Conservation (phyloP, 176 grass and related monocot genomes). For the Zoysia japonica region DNA sequence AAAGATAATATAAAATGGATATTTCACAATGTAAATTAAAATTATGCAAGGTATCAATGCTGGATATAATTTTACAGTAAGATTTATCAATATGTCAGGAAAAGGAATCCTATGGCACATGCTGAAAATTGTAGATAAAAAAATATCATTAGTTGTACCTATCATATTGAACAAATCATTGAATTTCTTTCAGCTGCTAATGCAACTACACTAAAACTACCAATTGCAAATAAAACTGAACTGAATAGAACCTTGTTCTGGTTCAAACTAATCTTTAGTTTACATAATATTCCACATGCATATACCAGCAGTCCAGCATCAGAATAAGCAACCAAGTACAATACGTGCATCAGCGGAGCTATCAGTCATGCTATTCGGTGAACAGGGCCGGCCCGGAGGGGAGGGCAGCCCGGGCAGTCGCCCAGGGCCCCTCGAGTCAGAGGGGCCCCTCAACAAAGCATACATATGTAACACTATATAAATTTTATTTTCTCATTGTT, state of each 20-base stretch:
- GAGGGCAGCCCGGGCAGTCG: too few species aligned
- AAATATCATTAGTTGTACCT: background rate
- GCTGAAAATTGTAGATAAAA: background rate
- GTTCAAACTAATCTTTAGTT: background rate
- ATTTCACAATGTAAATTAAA: constrained; percentile 5
- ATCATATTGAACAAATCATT: constrained; percentile 22
- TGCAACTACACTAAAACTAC: constrained; percentile 14
- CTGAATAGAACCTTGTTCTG: background rate
- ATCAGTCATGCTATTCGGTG: background rate
- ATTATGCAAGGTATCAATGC: background rate
- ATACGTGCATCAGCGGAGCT: background rate
- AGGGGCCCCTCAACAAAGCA: too few species aligned
- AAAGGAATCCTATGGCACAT: constrained; percentile 7
- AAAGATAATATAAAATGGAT: constrained; percentile 25
- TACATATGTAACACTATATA: too few species aligned
- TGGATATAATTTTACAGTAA: background rate
- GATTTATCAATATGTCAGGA: background rate
- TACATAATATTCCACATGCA: constrained; percentile 5
- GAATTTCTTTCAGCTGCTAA: constrained; percentile 27
- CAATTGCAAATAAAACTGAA: constrained; percentile 5
- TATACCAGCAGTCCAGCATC: background rate
- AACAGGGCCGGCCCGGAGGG: too few species aligned
- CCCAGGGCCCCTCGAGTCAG: too few species aligned
- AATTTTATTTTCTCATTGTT: too few species aligned
- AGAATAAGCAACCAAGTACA: background rate